These are phyloP conservation scores for Stygiomarasmius scandens DNA, from an alignment of 1,284 basidiomycete species.

Conservation along the genomic window DNA sequence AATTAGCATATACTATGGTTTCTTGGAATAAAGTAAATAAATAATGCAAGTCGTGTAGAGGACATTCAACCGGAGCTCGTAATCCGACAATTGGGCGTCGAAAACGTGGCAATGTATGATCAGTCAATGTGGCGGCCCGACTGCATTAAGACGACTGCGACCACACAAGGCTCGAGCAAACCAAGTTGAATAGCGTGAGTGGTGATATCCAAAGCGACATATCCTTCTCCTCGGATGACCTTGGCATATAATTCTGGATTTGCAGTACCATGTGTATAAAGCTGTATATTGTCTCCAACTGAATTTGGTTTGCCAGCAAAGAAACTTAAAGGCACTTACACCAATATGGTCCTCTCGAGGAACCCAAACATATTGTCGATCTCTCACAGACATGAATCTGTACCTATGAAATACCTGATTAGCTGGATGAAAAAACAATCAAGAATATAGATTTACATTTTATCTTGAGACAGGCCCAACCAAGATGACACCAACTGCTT, in stretches of 20 bases:
- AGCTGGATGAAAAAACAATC: neutral
- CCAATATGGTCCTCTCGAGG: conserved; percentile 42
- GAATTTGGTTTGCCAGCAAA: neutral
- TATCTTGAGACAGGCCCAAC: conserved; percentile 25
- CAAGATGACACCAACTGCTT: conserved; percentile 28
- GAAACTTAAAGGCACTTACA: conserved; percentile 26
- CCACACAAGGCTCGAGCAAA: conserved; percentile 44
- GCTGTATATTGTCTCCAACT: conserved; percentile 27
- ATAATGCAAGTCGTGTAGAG: too few species aligned
- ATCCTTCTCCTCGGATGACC: conserved; percentile 39
- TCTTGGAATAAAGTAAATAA: too few species aligned
- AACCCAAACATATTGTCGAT: conserved; percentile 40
- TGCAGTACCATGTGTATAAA: conserved; percentile 38
- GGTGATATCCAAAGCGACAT: conserved; percentile 46
- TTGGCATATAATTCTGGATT: conserved; percentile 42
- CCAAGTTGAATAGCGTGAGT: conserved; percentile 46
- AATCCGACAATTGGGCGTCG: too few species aligned
- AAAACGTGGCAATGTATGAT: too few species aligned
- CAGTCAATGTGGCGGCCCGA: conserved; percentile 54
- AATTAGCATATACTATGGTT: too few species aligned
- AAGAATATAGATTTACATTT: conserved; percentile 20
- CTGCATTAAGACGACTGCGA: conserved; percentile 48
- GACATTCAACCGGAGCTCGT: too few species aligned
- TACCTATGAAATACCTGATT: conserved; percentile 22
- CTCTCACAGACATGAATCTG: conserved; percentile 39